These are phyloP conservation scores for Leptographium flavum DNA, from an alignment of 2,329 filamentous ascomycete genomes.

Conservation along the genomic window DNA sequence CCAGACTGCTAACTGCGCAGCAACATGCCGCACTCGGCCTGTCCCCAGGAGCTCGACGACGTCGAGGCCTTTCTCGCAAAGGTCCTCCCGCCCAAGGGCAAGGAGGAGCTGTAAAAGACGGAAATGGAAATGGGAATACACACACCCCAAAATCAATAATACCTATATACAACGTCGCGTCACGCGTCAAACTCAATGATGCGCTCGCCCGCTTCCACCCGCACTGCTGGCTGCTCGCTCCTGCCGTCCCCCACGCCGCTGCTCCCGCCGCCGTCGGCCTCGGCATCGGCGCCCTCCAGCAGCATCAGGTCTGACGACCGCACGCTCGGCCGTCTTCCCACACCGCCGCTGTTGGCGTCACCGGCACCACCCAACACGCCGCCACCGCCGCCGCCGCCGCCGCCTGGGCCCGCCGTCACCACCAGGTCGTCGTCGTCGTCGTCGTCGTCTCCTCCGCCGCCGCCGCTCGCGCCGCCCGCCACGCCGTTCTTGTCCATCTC, in stretches of 20 bases:
- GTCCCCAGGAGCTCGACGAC: conserved; percentile 66
- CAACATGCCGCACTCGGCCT: conserved; percentile 61
- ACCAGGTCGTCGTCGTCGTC: conserved; percentile 47
- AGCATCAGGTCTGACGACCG: conserved; percentile 55
- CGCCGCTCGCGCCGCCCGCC: conserved; percentile 14
- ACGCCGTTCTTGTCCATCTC: conserved; percentile 64
- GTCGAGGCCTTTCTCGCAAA: conserved; percentile 47
- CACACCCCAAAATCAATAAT: neutral
- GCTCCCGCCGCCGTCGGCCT: conserved; percentile 33
- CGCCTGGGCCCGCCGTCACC: conserved; percentile 9
- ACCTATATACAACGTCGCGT: conserved; percentile 2
- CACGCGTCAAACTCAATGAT: conserved; percentile 33
- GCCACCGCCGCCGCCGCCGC: neutral
- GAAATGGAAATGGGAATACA: neutral
- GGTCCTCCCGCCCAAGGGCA: conserved; percentile 27
- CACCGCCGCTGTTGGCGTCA: conserved; percentile 9
- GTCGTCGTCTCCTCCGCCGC: conserved; percentile 34
- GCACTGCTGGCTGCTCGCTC: conserved; percentile 10
- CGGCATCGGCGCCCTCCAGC: conserved; percentile 60
- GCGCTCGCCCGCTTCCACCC: conserved; percentile 15
- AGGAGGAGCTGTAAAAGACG: conserved; percentile 11
- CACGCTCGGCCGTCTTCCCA: conserved; percentile 32
- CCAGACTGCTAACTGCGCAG: conserved; percentile 23
- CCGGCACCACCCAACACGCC: neutral
- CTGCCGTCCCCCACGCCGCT: conserved; percentile 8